Evolutionary conservation across 2,329 filamentous ascomycete genomes (phyloP).

Genomic region (Coniochaeta sp.): DNA sequence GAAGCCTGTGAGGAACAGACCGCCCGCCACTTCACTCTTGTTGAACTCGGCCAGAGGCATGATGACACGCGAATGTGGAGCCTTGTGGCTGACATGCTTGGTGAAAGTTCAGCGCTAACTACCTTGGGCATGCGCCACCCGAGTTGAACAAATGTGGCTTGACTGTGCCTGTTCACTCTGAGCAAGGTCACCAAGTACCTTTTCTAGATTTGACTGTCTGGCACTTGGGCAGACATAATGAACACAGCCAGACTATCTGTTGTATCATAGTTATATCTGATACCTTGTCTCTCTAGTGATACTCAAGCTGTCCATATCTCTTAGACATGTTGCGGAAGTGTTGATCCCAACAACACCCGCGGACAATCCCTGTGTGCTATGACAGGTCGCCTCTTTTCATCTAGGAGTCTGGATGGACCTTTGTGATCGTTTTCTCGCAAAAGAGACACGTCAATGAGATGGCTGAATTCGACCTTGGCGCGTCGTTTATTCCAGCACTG

Average conservation of each 20-base stretch:
- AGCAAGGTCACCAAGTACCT: neutral
- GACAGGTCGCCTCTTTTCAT: neutral
- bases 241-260: too few relatives aligned
- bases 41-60: neutral
- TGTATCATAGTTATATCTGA: too few relatives aligned
- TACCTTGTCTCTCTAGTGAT: neutral
- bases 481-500: constrained; percentile 67
- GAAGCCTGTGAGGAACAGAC: neutral
- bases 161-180: neutral
- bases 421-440: neutral
- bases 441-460: constrained; percentile 23
- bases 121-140: neutral
- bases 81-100: neutral
- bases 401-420: neutral
- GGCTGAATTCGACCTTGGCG: constrained; percentile 49
- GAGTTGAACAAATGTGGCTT: neutral
- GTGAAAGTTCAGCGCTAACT: neutral
- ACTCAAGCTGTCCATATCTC: neutral
- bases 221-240: neutral
- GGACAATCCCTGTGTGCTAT: neutral
- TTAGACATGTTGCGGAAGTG: neutral
- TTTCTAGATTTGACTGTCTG: too few relatives aligned
- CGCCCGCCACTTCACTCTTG: neutral
- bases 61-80: neutral
- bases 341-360: neutral